phyloP scores from a whole-genome alignment of 257 asterid species.

The Przewalskia tangutica region DNA sequence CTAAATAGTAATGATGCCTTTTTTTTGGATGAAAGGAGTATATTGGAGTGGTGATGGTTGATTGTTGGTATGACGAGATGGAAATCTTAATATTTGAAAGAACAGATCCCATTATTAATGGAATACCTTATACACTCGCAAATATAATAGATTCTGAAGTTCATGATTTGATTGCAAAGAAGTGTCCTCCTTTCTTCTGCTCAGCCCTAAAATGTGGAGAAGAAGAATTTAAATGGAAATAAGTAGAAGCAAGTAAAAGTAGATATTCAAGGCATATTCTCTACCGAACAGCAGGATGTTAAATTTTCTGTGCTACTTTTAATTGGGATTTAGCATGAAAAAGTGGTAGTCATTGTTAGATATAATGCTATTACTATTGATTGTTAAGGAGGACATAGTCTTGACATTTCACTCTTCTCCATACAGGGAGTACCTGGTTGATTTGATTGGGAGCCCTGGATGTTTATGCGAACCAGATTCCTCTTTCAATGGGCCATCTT shows the following conservation, averaged over 20 bases:
- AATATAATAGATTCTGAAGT: background rate
- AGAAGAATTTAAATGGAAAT: background rate
- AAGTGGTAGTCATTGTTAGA: background rate
- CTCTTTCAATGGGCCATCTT: constrained; percentile 82
- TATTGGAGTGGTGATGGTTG: background rate
- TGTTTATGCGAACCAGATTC: constrained; percentile 81
- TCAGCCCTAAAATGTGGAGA: background rate
- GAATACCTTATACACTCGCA: background rate
- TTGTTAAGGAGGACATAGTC: background rate
- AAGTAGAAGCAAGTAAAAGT: background rate
- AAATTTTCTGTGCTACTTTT: background rate
- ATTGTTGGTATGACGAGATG: background rate
- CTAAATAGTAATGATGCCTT: background rate
- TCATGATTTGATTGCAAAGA: background rate
- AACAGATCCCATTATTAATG: background rate
- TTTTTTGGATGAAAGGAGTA: background rate
- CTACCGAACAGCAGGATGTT: background rate
- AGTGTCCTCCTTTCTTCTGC: background rate
- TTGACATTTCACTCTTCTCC: constrained; percentile 4
- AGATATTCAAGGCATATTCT: background rate
- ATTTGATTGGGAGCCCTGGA: constrained; percentile 89
- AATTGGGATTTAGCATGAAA: background rate
- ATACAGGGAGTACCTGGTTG: constrained; percentile 88
- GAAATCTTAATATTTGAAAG: background rate
- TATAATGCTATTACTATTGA: background rate